phyloP scores from a whole-genome alignment of 2,329 filamentous ascomycete genomes.

The Penicillium sp. region DNA sequence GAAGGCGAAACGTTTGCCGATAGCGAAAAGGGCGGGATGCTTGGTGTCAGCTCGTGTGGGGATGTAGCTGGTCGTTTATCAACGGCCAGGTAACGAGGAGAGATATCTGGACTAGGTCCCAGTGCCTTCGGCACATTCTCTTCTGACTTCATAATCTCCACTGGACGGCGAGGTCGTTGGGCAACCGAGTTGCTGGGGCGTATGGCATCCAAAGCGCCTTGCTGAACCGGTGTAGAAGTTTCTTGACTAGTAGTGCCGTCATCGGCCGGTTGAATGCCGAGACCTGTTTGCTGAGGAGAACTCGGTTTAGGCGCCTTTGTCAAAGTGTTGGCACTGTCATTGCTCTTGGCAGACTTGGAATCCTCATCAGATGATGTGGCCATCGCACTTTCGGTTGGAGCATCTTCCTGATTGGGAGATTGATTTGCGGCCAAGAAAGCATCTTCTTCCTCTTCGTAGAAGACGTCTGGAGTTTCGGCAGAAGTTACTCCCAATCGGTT shows the following conservation, averaged over 20 bases:
- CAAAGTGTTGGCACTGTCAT: slow-evolving; percentile 28
- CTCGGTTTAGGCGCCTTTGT: slow-evolving; percentile 19
- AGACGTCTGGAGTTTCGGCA: slow-evolving; percentile 47
- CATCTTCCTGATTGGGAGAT: slow-evolving; percentile 19
- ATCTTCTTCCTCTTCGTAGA: slow-evolving; percentile 52
- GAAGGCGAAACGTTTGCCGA: slow-evolving; percentile 38
- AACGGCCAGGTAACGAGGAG: slow-evolving; percentile 36
- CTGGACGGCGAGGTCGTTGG: slow-evolving; percentile 24
- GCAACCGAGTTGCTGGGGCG: slow-evolving; percentile 24
- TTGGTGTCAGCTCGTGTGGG: slow-evolving; percentile 40
- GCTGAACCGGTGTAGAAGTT: slow-evolving; percentile 1
- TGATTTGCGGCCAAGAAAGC: slow-evolving; percentile 46
- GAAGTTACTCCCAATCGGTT: slow-evolving; percentile 40
- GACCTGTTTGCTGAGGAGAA: slow-evolving; percentile 20
- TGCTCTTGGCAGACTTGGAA: slow-evolving; percentile 24
- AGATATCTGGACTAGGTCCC: slow-evolving; percentile 36
- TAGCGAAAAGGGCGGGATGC: slow-evolving; percentile 41
- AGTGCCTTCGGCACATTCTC: slow-evolving; percentile 24
- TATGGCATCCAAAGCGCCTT: slow-evolving; percentile 12
- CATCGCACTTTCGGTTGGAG: not conserved
- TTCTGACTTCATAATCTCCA: slow-evolving; percentile 34
- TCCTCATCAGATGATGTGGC: slow-evolving; percentile 13
- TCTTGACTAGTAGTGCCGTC: slow-evolving; percentile 5
- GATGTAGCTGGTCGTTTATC: slow-evolving; percentile 45
- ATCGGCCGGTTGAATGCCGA: slow-evolving; percentile 30